Percentiles rank a stretch among this genome's conserved stretches.
Evolutionary conservation across 305 asterid genomes (phyloP).

Genomic region (Solanum hybrid): DNA sequence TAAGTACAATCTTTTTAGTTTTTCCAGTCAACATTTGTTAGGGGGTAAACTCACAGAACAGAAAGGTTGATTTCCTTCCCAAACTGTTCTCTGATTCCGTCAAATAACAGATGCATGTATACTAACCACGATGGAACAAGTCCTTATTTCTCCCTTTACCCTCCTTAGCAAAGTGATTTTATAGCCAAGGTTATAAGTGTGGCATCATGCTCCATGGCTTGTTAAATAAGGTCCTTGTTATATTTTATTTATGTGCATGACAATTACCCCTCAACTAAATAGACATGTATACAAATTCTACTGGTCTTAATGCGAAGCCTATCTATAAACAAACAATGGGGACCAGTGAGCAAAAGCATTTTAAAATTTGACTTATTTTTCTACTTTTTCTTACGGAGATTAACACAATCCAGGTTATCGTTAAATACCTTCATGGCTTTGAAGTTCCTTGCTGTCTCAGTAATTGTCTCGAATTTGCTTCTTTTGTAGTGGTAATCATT

Average conservation of each 20-base stretch:
- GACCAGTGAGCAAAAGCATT: background rate
- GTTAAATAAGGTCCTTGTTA: background rate
- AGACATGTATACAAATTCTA: background rate
- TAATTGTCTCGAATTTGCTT: background rate
- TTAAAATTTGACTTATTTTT: background rate
- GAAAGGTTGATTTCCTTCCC: background rate
- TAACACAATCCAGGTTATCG: background rate
- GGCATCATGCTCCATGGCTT: background rate
- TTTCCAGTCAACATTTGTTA: background rate
- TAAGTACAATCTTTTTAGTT: background rate
- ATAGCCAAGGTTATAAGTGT: background rate
- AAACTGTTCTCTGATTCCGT: background rate
- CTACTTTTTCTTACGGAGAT: background rate
- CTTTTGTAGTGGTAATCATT: background rate
- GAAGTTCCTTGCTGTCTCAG: background rate
- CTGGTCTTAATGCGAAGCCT: background rate
- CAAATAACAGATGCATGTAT: background rate
- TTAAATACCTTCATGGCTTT: background rate
- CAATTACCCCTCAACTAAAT: background rate
- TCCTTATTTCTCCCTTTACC: background rate
- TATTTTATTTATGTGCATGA: background rate
- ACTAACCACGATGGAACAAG: background rate
- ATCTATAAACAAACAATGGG: background rate
- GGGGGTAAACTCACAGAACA: background rate
- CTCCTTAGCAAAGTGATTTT: background rate